A percentile compares a stretch with the other conserved stretches of the same genome.
phyloP scores from a whole-genome alignment of 352 stramenopile genomes.

The Pilasporangium apinafurcum region DNA sequence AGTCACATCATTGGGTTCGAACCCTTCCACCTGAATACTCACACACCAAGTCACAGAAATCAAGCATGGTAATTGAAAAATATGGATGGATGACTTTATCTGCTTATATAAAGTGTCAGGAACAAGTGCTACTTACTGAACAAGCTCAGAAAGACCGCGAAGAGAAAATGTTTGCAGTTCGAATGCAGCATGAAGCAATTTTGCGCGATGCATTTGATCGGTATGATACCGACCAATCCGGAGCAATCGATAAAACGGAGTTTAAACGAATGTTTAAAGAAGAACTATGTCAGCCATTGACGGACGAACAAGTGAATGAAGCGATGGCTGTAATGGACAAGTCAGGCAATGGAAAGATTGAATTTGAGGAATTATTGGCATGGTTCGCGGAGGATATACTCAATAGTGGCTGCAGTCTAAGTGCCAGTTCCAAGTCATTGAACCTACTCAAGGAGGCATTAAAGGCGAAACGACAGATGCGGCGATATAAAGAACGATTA shows the following conservation, averaged over 20 bases:
- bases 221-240: slow-evolving; percentile 32
- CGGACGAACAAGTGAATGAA: slow-evolving; percentile 17
- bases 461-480: slow-evolving; percentile 29
- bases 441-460: slow-evolving; percentile 29
- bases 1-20: slow-evolving; percentile 13
- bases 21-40: neutral
- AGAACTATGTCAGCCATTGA: slow-evolving; percentile 36
- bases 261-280: slow-evolving; percentile 36
- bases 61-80: slow-evolving; percentile 10
- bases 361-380: slow-evolving; percentile 33
- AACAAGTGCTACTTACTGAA: neutral
- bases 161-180: slow-evolving; percentile 19
- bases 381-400: slow-evolving; percentile 34
- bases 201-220: slow-evolving; percentile 36
- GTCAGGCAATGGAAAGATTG: slow-evolving; percentile 28
- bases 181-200: slow-evolving; percentile 30
- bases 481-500: slow-evolving; percentile 34
- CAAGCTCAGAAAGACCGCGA: slow-evolving; percentile 13
- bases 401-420: slow-evolving; percentile 5
- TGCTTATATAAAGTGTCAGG: neutral
- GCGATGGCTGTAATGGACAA: slow-evolving; percentile 34
- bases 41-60: neutral
- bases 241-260: slow-evolving; percentile 24
- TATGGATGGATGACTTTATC: slow-evolving; percentile 16
- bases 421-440: slow-evolving; percentile 5